Evolutionary conservation across 148 eudicot species (phyloP).

Genomic region (Rhododendron vialii): DNA sequence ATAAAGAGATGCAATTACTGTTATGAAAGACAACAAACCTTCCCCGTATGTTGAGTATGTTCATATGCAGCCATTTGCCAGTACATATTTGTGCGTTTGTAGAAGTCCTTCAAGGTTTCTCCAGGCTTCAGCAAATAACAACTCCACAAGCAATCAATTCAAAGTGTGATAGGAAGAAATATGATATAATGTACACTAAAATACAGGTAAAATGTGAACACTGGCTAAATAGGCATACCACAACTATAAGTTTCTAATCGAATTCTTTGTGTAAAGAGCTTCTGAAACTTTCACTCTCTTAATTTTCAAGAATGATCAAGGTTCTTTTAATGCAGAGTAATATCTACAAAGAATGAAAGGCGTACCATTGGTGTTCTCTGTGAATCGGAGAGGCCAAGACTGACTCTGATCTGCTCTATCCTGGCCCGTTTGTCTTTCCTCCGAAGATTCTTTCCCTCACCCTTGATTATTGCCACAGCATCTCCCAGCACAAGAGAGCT

Average conservation of each 20-base stretch:
- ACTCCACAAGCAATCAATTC: slow-evolving; percentile 12
- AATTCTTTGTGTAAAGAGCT: not conserved
- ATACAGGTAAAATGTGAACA: slow-evolving; percentile 1
- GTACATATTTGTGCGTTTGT: slow-evolving; percentile 81
- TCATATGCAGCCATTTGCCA: slow-evolving; percentile 99
- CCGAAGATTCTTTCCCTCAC: slow-evolving; percentile 68
- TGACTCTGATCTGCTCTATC: slow-evolving; percentile 95
- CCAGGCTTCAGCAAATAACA: slow-evolving; percentile 61
- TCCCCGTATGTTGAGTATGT: slow-evolving; percentile 98
- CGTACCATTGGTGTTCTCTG: slow-evolving; percentile 87
- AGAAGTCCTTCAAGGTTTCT: slow-evolving; percentile 87
- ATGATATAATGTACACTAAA: not conserved
- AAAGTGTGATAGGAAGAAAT: not conserved
- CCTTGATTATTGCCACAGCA: slow-evolving; percentile 83
- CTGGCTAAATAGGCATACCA: not conserved
- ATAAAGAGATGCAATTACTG: not conserved
- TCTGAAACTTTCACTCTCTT: not conserved
- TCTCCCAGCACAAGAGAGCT: slow-evolving; percentile 53
- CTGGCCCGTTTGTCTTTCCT: slow-evolving; percentile 93
- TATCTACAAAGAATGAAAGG: slow-evolving; percentile 1
- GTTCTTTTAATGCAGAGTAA: not conserved
- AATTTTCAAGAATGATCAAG: not conserved
- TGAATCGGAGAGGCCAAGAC: slow-evolving; percentile 96
- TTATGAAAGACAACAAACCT: slow-evolving; percentile 41
- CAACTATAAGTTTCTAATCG: not conserved